phyloP scores from a whole-genome alignment of 306 rosid species.

The Morella rubra region DNA sequence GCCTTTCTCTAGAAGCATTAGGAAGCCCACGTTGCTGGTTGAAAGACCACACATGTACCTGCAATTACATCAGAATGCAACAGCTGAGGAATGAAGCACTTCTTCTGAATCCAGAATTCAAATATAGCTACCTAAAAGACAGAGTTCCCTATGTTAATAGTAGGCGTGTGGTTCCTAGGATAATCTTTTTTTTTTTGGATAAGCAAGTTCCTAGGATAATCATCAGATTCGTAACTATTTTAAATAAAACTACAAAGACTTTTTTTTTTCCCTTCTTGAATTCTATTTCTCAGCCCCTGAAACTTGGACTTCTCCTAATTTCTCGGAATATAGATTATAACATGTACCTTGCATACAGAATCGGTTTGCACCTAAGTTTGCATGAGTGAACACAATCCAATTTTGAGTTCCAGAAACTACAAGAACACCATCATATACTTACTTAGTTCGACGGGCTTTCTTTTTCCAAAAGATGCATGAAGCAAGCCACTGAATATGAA shows the following conservation, averaged over 20 bases:
- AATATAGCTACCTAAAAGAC: background rate
- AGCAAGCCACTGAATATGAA: constrained; percentile 60
- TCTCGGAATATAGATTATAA: background rate
- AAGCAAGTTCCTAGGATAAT: constrained; percentile 1
- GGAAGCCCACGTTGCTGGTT: constrained; percentile 59
- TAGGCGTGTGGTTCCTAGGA: background rate
- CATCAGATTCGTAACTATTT: background rate
- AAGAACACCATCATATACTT: constrained; percentile 40
- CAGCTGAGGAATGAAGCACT: background rate
- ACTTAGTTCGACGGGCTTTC: constrained; percentile 80
- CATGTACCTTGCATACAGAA: background rate
- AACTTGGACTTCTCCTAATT: background rate
- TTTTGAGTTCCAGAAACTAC: too few relatives aligned
- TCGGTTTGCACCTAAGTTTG: background rate
- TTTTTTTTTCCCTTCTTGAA: background rate
- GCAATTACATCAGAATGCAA: constrained; percentile 34
- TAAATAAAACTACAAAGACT: background rate
- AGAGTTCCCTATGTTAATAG: background rate
- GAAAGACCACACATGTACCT: constrained; percentile 77
- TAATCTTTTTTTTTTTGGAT: too few relatives aligned
- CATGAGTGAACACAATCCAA: too few relatives aligned
- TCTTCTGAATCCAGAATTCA: background rate
- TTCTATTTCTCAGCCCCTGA: background rate
- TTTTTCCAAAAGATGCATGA: constrained; percentile 78
- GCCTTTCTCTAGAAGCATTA: constrained; percentile 71